Conservation (phyloP, 176 grass and related monocot species). For the Metroxylon sagu region DNA sequence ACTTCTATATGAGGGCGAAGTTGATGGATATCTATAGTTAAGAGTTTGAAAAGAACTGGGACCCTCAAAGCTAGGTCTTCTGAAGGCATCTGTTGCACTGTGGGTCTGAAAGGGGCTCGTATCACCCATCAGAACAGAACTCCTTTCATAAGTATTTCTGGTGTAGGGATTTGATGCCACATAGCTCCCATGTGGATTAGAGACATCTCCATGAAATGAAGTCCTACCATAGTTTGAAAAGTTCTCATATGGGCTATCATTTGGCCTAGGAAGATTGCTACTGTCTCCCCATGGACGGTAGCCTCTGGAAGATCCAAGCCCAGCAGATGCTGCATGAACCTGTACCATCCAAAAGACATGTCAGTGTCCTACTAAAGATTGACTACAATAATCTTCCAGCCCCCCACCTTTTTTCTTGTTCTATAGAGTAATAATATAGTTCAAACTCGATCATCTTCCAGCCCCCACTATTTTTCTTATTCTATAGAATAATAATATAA, state of each 20-base stretch:
- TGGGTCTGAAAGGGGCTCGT: slow-evolving; percentile 8
- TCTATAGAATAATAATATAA: too few relatives aligned
- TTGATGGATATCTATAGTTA: slow-evolving; percentile 14
- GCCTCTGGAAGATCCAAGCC: slow-evolving; percentile 13
- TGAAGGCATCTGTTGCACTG: slow-evolving; percentile 14
- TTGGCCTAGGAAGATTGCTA: slow-evolving; percentile 16
- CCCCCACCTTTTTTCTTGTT: too few relatives aligned
- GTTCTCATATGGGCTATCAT: slow-evolving; percentile 10
- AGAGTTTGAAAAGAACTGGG: slow-evolving; percentile 18
- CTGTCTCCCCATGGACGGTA: slow-evolving; percentile 3
- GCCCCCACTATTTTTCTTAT: too few relatives aligned
- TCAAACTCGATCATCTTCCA: too few relatives aligned
- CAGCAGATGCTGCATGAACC: slow-evolving; percentile 15
- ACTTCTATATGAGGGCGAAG: slow-evolving; percentile 8
- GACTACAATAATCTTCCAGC: too few relatives aligned
- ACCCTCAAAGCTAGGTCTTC: slow-evolving; percentile 20
- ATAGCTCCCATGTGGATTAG: slow-evolving; percentile 12
- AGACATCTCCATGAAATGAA: slow-evolving; percentile 17
- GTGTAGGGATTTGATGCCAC: slow-evolving; percentile 7
- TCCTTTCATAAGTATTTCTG: slow-evolving; percentile 8
- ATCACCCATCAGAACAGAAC: slow-evolving; percentile 6
- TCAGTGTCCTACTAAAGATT: not conserved
- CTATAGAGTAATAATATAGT: too few relatives aligned
- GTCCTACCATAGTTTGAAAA: slow-evolving; percentile 24
- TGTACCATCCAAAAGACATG: slow-evolving; percentile 14